Percentiles rank a stretch among this genome's conserved stretches.
Conservation (phyloP, 208 protist genomes). For the Tritrichomonas musculus region DNA sequence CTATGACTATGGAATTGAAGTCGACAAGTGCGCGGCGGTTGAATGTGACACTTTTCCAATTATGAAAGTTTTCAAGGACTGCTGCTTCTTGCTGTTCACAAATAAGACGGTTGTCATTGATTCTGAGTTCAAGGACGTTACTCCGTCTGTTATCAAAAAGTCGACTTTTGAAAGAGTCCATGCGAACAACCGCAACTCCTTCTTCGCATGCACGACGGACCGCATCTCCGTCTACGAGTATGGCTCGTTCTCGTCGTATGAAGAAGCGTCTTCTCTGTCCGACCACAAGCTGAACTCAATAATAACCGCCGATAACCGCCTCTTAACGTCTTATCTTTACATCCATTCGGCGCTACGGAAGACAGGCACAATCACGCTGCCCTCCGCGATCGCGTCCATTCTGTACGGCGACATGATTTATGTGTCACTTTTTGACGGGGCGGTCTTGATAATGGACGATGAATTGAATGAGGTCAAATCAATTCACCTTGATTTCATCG, state of each 20-base stretch:
- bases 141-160: not conserved
- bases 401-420: not conserved
- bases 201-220: not conserved
- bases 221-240: not conserved
- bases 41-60: not conserved
- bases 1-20: conserved; percentile 22
- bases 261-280: not conserved
- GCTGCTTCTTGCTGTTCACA: not conserved
- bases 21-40: not conserved
- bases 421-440: not conserved
- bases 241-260: not conserved
- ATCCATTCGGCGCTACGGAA: not conserved
- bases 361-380: not conserved
- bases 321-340: not conserved
- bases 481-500: not conserved
- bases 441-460: not conserved
- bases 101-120: not conserved
- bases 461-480: not conserved
- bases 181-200: not conserved
- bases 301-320: too few species aligned
- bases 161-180: not conserved
- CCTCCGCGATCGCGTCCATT: not conserved
- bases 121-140: not conserved
- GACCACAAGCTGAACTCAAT: not conserved
- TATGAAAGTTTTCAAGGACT: not conserved